Conservation (phyloP, 305 asterid genomes). For the Salvia sclarea region DNA sequence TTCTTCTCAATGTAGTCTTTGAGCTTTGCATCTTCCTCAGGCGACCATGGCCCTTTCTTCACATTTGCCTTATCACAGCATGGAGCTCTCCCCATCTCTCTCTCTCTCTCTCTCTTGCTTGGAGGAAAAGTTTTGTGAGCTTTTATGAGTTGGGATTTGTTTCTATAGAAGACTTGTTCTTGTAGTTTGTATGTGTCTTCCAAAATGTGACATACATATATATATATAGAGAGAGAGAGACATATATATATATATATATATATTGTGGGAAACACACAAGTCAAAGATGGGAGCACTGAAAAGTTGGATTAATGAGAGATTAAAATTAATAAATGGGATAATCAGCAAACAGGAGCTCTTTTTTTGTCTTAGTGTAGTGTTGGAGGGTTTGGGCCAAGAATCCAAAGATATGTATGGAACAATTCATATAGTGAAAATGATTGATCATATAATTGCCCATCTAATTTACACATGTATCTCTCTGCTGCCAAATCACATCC, state of each 20-base stretch:
- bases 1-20: slow-evolving; percentile 59
- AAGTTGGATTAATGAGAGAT: slow-evolving; percentile 19
- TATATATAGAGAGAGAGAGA: not conserved
- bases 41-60: slow-evolving; percentile 92
- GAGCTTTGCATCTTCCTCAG: slow-evolving; percentile 81
- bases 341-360: not conserved
- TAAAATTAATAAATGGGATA: no score
- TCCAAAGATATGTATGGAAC: not conserved
- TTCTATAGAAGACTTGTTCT: slow-evolving; percentile 34
- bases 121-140: no score
- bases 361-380: not conserved
- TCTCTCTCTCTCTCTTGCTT: slow-evolving; percentile 26
- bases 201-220: slow-evolving; percentile 23
- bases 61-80: slow-evolving; percentile 87
- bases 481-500: not conserved
- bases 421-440: slow-evolving; percentile 29
- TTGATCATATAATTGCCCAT: slow-evolving; percentile 20
- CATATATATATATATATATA: not conserved
- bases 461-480: not conserved
- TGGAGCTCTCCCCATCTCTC: slow-evolving; percentile 84
- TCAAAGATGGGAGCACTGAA: slow-evolving; percentile 39
- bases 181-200: slow-evolving; percentile 25
- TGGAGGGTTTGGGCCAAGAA: slow-evolving; percentile 15
- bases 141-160: slow-evolving; percentile 29
- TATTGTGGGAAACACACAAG: slow-evolving; percentile 31